Evolutionary conservation across 2,329 filamentous ascomycete species (phyloP).

Genomic region (Trichoderma sp.): DNA sequence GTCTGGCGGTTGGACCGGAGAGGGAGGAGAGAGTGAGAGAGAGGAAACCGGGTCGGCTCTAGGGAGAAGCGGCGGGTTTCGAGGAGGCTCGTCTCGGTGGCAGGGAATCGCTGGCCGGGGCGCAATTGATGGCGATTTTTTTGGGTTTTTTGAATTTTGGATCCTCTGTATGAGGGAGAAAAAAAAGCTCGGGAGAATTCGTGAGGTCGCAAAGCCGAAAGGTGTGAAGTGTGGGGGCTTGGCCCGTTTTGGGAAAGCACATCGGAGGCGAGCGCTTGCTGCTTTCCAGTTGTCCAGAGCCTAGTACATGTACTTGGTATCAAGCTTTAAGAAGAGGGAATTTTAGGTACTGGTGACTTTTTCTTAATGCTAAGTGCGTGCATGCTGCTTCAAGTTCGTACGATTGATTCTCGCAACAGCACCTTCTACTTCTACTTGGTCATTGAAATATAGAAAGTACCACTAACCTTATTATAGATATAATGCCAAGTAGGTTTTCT

Average conservation of each 20-base stretch:
- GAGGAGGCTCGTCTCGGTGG: constrained; percentile 12
- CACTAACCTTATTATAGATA: not conserved
- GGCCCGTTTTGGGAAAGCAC: constrained; percentile 29
- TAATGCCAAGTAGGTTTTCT: too few relatives aligned
- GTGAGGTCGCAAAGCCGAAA: constrained; percentile 33
- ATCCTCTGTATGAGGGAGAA: constrained; percentile 29
- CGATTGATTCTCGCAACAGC: not conserved
- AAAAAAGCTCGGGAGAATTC: constrained; percentile 50
- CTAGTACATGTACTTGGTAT: not conserved
- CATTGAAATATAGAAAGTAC: not conserved
- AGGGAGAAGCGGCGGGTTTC: not conserved
- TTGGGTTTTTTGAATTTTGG: constrained; percentile 10
- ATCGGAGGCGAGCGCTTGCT: constrained; percentile 9
- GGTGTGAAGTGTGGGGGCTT: constrained; percentile 27
- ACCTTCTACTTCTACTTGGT: not conserved
- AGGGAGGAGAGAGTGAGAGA: not conserved
- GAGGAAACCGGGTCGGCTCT: not conserved
- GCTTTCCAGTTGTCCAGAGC: not conserved
- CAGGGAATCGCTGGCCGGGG: constrained; percentile 8
- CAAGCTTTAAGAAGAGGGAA: too few relatives aligned
- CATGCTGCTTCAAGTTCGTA: not conserved
- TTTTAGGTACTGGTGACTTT: not conserved
- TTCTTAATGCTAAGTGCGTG: not conserved
- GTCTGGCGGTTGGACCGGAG: constrained; percentile 12
- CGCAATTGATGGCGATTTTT: constrained; percentile 37